A percentile compares a stretch with the other conserved stretches of the same genome.
Conservation (phyloP, 2,329 filamentous ascomycete genomes). For the Pseudocercospora musae region DNA sequence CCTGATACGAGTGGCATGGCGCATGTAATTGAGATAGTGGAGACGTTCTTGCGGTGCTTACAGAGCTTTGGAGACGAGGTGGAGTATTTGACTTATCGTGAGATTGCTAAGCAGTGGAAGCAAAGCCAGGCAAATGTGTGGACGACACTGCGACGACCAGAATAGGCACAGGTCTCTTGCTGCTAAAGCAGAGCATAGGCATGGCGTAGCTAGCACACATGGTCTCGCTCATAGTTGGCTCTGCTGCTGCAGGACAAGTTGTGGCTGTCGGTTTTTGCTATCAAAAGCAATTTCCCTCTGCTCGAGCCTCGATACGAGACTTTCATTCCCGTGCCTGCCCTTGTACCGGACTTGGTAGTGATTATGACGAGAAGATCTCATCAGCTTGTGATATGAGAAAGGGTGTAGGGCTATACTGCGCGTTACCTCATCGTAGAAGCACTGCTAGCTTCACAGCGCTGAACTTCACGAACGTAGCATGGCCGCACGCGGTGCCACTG, state of each 20-base stretch:
- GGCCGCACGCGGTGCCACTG: too few species aligned
- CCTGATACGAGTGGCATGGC: slow-evolving; percentile 60
- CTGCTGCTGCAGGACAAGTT: too few species aligned
- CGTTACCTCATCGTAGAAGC: background rate
- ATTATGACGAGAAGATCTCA: too few species aligned
- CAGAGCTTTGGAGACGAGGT: slow-evolving; percentile 45
- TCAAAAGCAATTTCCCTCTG: too few species aligned
- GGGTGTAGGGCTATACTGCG: background rate
- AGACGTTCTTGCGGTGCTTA: slow-evolving; percentile 52
- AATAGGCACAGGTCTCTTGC: too few species aligned
- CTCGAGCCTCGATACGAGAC: too few species aligned
- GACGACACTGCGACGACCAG: background rate
- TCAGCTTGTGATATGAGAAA: background rate
- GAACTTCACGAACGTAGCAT: background rate
- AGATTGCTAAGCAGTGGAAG: slow-evolving; percentile 41
- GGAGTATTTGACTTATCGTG: slow-evolving; percentile 45
- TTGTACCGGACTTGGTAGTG: too few species aligned
- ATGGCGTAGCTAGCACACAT: too few species aligned
- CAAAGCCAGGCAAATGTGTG: background rate
- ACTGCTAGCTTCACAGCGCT: background rate
- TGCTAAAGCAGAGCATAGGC: too few species aligned
- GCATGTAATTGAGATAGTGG: slow-evolving; percentile 58
- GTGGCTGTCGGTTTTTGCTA: too few species aligned
- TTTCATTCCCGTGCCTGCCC: too few species aligned
- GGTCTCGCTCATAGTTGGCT: too few species aligned